Percentiles rank a stretch among this genome's conserved stretches.
These are phyloP conservation scores for Wilcoxina mikolae DNA, from an alignment of 495 filamentous ascomycete species.

Conservation along the genomic window DNA sequence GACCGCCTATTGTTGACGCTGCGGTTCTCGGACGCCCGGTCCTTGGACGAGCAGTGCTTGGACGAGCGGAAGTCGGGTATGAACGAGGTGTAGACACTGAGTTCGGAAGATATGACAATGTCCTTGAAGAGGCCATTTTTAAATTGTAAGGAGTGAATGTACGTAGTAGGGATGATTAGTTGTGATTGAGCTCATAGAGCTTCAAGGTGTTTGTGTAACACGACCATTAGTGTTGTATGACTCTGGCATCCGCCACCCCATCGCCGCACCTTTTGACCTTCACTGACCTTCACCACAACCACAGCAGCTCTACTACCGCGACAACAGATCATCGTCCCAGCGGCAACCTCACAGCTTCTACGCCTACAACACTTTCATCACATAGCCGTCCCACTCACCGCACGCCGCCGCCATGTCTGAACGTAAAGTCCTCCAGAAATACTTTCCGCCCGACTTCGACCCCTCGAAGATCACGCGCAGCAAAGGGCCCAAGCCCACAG, in stretches of 20 bases:
- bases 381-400: background rate
- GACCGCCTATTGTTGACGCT: slow-evolving; percentile 43
- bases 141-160: too few species aligned
- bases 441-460: slow-evolving; percentile 93
- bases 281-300: too few species aligned
- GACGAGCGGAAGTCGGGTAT: slow-evolving; percentile 17
- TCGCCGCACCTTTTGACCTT: too few species aligned
- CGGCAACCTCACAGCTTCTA: background rate
- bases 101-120: too few species aligned
- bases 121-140: too few species aligned
- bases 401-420: slow-evolving; percentile 62
- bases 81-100: too few species aligned
- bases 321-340: background rate
- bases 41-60: slow-evolving; percentile 29
- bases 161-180: too few species aligned
- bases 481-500: slow-evolving; percentile 51
- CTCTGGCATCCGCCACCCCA: too few species aligned
- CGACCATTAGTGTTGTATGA: too few species aligned
- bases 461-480: slow-evolving; percentile 65
- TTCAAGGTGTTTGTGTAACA: too few species aligned
- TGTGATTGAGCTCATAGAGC: too few species aligned
- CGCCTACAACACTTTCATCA: background rate
- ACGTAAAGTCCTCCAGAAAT: slow-evolving; percentile 63
- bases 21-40: slow-evolving; percentile 54
- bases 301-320: background rate